Conservation (phyloP, 225 moss, liverwort and hornwort genomes). For the Climacium dendroides region DNA sequence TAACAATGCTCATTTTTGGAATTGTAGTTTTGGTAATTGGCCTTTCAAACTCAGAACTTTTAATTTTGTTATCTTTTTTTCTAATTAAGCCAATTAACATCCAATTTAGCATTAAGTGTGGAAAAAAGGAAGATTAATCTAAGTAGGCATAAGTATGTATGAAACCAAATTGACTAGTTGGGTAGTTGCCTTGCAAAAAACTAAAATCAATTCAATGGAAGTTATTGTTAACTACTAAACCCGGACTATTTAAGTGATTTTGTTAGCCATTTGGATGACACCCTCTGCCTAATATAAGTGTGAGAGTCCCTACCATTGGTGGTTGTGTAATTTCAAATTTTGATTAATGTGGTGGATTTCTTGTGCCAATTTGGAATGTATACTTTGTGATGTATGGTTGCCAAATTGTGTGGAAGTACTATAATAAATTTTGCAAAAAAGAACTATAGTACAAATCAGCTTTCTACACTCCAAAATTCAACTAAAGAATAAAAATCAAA, state of each 20-base stretch:
- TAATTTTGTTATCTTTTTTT: background rate
- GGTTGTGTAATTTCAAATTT: too few species aligned
- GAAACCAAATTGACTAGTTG: background rate
- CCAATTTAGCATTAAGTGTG: accelerated
- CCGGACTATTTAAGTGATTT: accelerated
- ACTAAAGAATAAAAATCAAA: accelerated
- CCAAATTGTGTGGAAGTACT: background rate
- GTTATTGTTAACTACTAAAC: accelerated
- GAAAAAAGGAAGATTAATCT: accelerated
- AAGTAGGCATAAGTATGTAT: background rate
- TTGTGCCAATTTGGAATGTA: background rate
- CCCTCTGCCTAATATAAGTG: background rate
- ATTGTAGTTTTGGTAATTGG: background rate
- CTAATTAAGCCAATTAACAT: background rate
- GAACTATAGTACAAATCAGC: accelerated
- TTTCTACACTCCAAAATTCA: accelerated
- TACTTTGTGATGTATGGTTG: background rate
- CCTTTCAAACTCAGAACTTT: background rate
- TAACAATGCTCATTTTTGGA: background rate
- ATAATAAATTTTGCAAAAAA: background rate
- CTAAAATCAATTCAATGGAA: background rate
- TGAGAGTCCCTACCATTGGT: accelerated
- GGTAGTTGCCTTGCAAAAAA: background rate
- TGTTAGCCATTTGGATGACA: background rate
- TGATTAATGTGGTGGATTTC: background rate